Conservation (phyloP, 2,329 filamentous ascomycete genomes). For the Sporothrix brunneoviolacea region DNA sequence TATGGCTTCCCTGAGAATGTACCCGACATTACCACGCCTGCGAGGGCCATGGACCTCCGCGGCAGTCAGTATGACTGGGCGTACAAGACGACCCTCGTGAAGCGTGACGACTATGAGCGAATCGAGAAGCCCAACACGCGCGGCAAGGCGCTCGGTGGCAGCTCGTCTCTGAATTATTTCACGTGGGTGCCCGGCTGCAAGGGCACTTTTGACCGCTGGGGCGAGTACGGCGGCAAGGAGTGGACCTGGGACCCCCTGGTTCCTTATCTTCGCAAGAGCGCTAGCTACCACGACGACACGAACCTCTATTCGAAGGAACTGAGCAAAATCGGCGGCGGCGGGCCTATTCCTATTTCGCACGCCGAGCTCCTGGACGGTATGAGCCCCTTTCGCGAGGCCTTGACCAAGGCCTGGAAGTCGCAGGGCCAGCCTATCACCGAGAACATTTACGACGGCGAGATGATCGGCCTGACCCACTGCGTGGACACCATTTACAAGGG, state of each 20-base stretch:
- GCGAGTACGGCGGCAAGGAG: conserved; percentile 63
- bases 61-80: conserved; percentile 52
- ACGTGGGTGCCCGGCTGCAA: conserved; percentile 55
- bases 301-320: conserved; percentile 38
- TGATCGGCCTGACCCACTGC: conserved; percentile 46
- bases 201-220: conserved; percentile 59
- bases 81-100: conserved; percentile 56
- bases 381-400: conserved; percentile 41
- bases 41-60: conserved; percentile 46
- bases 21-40: conserved; percentile 46
- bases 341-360: conserved; percentile 48
- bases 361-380: conserved; percentile 47
- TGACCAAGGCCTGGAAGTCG: conserved; percentile 46
- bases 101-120: conserved; percentile 51
- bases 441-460: conserved; percentile 49
- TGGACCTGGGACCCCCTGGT: conserved; percentile 51
- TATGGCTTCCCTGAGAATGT: conserved; percentile 41
- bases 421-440: conserved; percentile 44
- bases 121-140: conserved; percentile 58
- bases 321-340: conserved; percentile 43
- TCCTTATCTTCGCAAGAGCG: conserved; percentile 47
- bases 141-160: conserved; percentile 53
- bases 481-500: conserved; percentile 52
- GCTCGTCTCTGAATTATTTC: conserved; percentile 54
- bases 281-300: conserved; percentile 49